A percentile compares a stretch with the other conserved stretches of the same genome.
phyloP scores from a whole-genome alignment of 352 stramenopile genomes.

The Phytopythium cucurbitacearum region DNA sequence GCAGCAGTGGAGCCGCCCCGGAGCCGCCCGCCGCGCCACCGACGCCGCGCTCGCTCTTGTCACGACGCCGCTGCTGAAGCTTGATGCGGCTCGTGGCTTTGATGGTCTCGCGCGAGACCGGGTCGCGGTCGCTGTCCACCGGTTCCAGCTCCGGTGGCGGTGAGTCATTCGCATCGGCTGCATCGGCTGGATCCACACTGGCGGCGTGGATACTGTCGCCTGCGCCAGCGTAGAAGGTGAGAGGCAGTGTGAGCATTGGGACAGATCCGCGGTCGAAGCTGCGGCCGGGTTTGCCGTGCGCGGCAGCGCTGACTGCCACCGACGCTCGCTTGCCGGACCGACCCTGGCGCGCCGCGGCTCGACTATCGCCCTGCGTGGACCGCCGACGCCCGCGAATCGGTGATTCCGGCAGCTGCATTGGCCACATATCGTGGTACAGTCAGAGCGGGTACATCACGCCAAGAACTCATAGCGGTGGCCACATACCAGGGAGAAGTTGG shows the following conservation, averaged over 20 bases:
- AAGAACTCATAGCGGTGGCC: background rate
- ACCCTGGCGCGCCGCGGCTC: slow-evolving; percentile 8
- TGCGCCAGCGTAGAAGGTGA: background rate
- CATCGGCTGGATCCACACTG: background rate
- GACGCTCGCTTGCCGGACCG: slow-evolving; percentile 10
- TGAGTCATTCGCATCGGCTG: slow-evolving; percentile 6
- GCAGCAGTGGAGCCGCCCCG: background rate
- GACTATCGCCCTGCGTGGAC: slow-evolving; percentile 15
- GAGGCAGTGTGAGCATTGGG: slow-evolving; percentile 1
- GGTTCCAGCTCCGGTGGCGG: slow-evolving; percentile 22
- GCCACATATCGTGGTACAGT: background rate
- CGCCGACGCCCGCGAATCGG: slow-evolving; percentile 14
- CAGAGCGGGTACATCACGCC: background rate
- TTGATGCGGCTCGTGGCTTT: slow-evolving; percentile 62
- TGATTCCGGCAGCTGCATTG: slow-evolving; percentile 14
- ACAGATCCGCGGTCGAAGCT: slow-evolving; percentile 35
- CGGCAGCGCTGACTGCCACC: slow-evolving; percentile 11
- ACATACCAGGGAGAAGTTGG: slow-evolving; percentile 54
- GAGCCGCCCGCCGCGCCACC: no score
- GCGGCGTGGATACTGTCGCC: background rate
- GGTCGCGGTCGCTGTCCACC: slow-evolving; percentile 30
- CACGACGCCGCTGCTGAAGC: slow-evolving; percentile 28
- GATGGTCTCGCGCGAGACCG: slow-evolving; percentile 57
- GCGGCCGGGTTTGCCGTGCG: slow-evolving; percentile 19
- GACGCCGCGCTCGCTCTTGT: slow-evolving; percentile 1